phyloP scores from a whole-genome alignment of 2,329 filamentous ascomycete species.

The Aspergillus sp. region DNA sequence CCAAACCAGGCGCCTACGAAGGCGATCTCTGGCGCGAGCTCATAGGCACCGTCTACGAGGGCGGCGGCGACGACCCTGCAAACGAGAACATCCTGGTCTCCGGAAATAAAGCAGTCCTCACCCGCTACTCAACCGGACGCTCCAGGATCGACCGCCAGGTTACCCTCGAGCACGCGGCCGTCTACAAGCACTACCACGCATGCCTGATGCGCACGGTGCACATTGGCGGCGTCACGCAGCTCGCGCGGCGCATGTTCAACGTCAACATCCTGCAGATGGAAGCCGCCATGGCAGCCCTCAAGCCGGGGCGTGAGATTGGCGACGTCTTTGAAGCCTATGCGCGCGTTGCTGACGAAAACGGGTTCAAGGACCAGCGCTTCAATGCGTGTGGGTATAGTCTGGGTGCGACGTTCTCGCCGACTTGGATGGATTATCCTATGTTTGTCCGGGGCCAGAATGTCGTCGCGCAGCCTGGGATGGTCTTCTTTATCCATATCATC shows the following conservation, averaged over 20 bases:
- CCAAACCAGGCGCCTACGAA: conserved; percentile 36
- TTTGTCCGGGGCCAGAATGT: conserved; percentile 22
- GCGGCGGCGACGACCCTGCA: conserved; percentile 35
- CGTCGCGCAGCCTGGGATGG: conserved; percentile 29
- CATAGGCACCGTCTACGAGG: conserved; percentile 35
- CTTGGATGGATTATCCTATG: conserved; percentile 24
- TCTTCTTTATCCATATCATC: conserved; percentile 38
- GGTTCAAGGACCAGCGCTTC: conserved; percentile 31
- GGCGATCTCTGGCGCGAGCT: conserved; percentile 37
- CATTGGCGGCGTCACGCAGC: conserved; percentile 27
- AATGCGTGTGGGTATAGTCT: conserved; percentile 32
- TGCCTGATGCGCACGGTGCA: conserved; percentile 36
- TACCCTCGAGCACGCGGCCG: conserved; percentile 34
- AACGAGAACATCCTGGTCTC: conserved; percentile 38
- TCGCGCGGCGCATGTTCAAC: conserved; percentile 27
- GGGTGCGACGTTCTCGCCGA: conserved; percentile 29
- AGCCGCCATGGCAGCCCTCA: conserved; percentile 28
- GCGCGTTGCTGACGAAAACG: conserved; percentile 32
- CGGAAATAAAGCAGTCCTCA: conserved; percentile 34
- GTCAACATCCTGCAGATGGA: conserved; percentile 31
- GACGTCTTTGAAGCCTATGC: conserved; percentile 31
- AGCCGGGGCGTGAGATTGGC: conserved; percentile 27
- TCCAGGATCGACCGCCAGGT: conserved; percentile 32
- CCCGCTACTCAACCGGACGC: conserved; percentile 34
- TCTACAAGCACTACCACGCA: conserved; percentile 36